phyloP scores from a whole-genome alignment of 495 filamentous ascomycete genomes.

The Neurospora sp. region DNA sequence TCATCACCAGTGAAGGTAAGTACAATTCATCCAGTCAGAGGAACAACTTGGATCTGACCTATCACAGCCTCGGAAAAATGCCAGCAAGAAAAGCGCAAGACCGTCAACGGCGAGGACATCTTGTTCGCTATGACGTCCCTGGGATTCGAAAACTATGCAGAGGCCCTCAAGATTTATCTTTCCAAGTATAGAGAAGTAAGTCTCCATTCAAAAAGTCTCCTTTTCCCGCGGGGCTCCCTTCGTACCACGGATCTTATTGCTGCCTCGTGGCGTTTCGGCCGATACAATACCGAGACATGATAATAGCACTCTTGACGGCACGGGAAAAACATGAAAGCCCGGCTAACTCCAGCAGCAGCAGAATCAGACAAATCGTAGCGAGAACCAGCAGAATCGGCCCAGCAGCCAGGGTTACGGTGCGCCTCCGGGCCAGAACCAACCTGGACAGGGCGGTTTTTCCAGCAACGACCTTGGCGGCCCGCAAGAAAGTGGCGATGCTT shows the following conservation, averaged over 20 bases:
- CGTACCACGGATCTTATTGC: background rate
- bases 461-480: constrained; percentile 45
- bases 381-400: constrained; percentile 58
- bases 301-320: background rate
- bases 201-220: constrained; percentile 17
- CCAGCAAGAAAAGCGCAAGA: constrained; percentile 98
- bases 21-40: background rate
- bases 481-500: constrained; percentile 44
- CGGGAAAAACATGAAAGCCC: background rate
- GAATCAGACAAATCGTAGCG: constrained; percentile 68
- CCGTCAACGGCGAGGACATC: constrained; percentile 97
- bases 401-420: constrained; percentile 60
- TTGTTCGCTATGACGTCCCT: constrained; percentile 98
- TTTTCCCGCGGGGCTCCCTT: background rate
- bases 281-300: background rate
- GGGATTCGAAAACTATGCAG: constrained; percentile 97
- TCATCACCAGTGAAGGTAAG: constrained; percentile 96
- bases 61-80: constrained; percentile 91
- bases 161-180: constrained; percentile 95
- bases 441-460: constrained; percentile 43
- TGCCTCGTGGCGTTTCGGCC: background rate
- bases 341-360: constrained; percentile 36
- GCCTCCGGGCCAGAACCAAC: constrained; percentile 32
- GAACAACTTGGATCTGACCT: constrained; percentile 13
- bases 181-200: constrained; percentile 96